Conservation (phyloP, 2,329 filamentous ascomycete genomes). For the Fusarium verticillioides region DNA sequence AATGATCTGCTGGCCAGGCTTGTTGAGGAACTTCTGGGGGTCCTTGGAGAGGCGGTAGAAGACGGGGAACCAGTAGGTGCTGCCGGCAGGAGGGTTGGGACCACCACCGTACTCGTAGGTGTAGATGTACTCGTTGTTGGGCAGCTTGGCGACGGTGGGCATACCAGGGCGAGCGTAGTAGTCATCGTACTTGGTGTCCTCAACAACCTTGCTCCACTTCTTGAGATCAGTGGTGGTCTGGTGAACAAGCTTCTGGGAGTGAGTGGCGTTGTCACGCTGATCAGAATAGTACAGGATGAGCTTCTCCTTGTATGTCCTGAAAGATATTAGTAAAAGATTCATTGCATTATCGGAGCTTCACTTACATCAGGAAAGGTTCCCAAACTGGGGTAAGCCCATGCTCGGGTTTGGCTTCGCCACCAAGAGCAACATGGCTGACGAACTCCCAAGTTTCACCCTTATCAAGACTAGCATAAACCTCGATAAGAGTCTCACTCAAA, state of each 20-base stretch:
- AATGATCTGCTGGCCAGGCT: slow-evolving; percentile 48
- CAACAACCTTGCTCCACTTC: slow-evolving; percentile 67
- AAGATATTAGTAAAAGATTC: not conserved
- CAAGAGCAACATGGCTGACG: slow-evolving; percentile 71
- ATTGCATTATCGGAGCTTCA: not conserved
- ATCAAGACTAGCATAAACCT: slow-evolving; percentile 74
- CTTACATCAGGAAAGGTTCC: slow-evolving; percentile 73
- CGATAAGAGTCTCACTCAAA: slow-evolving; percentile 72
- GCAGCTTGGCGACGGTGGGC: slow-evolving; percentile 70
- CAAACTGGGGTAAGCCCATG: slow-evolving; percentile 77
- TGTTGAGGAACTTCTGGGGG: slow-evolving; percentile 52
- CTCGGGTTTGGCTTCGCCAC: slow-evolving; percentile 69
- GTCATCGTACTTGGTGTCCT: slow-evolving; percentile 69
- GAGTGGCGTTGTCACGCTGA: slow-evolving; percentile 67
- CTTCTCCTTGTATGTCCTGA: slow-evolving; percentile 64
- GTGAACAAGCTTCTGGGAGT: slow-evolving; percentile 77
- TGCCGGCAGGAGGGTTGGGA: slow-evolving; percentile 44
- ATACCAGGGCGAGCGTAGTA: slow-evolving; percentile 75
- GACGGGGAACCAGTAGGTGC: slow-evolving; percentile 54
- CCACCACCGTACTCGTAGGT: slow-evolving; percentile 70
- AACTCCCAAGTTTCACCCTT: slow-evolving; percentile 73
- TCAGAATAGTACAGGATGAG: slow-evolving; percentile 78
- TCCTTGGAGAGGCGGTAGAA: slow-evolving; percentile 57
- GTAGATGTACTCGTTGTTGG: slow-evolving; percentile 64
- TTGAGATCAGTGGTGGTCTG: slow-evolving; percentile 69